phyloP scores from a whole-genome alignment of 306 rosid genomes.

The Ammopiptanthus mongolicus region DNA sequence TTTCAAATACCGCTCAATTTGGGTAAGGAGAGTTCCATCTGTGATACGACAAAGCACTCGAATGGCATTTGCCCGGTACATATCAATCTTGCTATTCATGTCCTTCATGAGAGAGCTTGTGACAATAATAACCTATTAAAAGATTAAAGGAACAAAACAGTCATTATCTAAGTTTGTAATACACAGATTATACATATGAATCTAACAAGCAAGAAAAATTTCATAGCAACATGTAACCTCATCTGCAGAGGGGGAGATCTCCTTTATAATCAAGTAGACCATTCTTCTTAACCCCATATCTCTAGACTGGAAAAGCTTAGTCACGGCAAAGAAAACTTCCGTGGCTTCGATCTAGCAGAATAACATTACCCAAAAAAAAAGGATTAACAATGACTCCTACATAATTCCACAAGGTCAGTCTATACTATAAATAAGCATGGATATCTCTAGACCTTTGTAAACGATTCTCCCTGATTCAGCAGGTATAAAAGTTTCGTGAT shows the following conservation, averaged over 20 bases:
- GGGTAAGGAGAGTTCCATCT: conserved; percentile 94
- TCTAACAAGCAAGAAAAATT: conserved; percentile 10
- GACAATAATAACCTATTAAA: conserved; percentile 81
- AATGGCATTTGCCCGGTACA: conserved; percentile 98
- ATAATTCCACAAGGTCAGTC: neutral
- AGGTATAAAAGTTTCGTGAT: conserved; percentile 92
- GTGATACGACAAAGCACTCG: conserved; percentile 97
- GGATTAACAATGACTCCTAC: neutral
- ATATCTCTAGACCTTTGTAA: conserved; percentile 72
- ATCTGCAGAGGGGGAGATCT: conserved; percentile 94
- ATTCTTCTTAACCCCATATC: conserved; percentile 97
- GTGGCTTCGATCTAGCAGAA: conserved; percentile 79
- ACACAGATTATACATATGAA: neutral
- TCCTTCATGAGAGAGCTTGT: conserved; percentile 99
- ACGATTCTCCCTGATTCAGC: conserved; percentile 91
- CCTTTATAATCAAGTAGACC: conserved; percentile 96
- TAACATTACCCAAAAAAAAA: neutral
- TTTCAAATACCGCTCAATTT: conserved; percentile 94
- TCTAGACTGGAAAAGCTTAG: conserved; percentile 96
- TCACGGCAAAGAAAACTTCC: conserved; percentile 97
- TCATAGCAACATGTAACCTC: conserved; percentile 51
- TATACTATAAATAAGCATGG: conserved; percentile 15
- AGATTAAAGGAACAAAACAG: conserved; percentile 21
- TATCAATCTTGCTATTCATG: conserved; percentile 97
- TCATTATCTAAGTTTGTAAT: conserved; percentile 32